Conservation (phyloP, 768 basidiomycete species). For the Boletus subcaerulescens region DNA sequence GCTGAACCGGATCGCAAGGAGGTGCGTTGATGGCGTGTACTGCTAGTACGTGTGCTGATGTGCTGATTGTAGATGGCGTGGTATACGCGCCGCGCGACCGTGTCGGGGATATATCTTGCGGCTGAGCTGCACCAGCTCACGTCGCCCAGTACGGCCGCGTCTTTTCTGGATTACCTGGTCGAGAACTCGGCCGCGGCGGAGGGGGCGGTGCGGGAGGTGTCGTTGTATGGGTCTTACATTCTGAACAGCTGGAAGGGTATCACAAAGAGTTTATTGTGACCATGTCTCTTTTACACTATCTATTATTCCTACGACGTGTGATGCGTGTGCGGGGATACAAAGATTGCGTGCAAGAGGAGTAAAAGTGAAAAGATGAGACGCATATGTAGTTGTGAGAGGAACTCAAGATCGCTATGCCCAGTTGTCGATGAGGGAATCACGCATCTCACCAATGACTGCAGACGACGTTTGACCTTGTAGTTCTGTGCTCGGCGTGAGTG, state of each 20-base stretch:
- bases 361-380: background rate
- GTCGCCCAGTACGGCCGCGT: slow-evolving; percentile 63
- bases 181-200: slow-evolving; percentile 45
- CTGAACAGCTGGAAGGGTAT: slow-evolving; percentile 71
- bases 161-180: slow-evolving; percentile 67
- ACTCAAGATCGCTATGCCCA: slow-evolving; percentile 53
- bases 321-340: slow-evolving; percentile 16
- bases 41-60: background rate
- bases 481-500: slow-evolving; percentile 44
- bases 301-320: slow-evolving; percentile 13
- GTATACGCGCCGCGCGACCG: slow-evolving; percentile 65
- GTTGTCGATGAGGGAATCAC: slow-evolving; percentile 87
- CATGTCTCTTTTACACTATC: slow-evolving; percentile 7
- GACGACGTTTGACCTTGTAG: slow-evolving; percentile 80
- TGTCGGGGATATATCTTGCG: slow-evolving; percentile 69
- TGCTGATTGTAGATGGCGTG: slow-evolving; percentile 56
- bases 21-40: slow-evolving; percentile 38
- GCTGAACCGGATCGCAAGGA: slow-evolving; percentile 53
- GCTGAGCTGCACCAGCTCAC: slow-evolving; percentile 82
- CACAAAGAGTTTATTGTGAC: slow-evolving; percentile 53
- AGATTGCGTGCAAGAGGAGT: slow-evolving; percentile 12
- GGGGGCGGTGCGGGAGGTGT: slow-evolving; percentile 48
- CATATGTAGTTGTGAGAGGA: too few species aligned
- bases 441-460: slow-evolving; percentile 88
- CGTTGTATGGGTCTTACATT: slow-evolving; percentile 58